phyloP scores from a whole-genome alignment of 108 stramenopile species.

The Cyclostephanos tholiformis region DNA sequence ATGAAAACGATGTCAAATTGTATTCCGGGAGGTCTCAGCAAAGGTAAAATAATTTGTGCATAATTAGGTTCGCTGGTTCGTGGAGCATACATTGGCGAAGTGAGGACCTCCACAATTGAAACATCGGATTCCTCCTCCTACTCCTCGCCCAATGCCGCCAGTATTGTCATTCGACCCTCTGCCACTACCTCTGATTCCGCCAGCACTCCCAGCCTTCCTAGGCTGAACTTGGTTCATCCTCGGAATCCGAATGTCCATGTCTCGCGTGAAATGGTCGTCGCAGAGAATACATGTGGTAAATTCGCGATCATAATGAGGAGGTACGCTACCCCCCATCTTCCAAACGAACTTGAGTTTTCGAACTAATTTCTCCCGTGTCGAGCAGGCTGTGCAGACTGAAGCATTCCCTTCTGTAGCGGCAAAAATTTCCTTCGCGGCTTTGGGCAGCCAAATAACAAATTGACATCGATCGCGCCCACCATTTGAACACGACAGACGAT shows the following conservation, averaged over 20 bases:
- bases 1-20: neutral
- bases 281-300: slow-evolving; percentile 74
- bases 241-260: slow-evolving; percentile 69
- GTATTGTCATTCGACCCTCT: slow-evolving; percentile 26
- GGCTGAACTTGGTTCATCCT: slow-evolving; percentile 63
- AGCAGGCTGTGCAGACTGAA: slow-evolving; percentile 56
- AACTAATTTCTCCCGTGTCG: slow-evolving; percentile 49
- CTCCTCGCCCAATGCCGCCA: slow-evolving; percentile 5
- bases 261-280: slow-evolving; percentile 67
- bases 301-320: slow-evolving; percentile 71
- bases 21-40: neutral
- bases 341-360: slow-evolving; percentile 70
- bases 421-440: slow-evolving; percentile 50
- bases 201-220: slow-evolving; percentile 26
- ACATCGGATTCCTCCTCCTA: slow-evolving; percentile 37
- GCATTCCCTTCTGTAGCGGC: slow-evolving; percentile 42
- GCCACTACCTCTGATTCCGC: slow-evolving; percentile 14
- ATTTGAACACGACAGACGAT: slow-evolving; percentile 69
- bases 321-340: slow-evolving; percentile 84
- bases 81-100: slow-evolving; percentile 65
- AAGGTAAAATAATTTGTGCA: no score
- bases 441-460: slow-evolving; percentile 78
- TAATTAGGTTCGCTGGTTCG: slow-evolving; percentile 25
- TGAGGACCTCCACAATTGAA: slow-evolving; percentile 59
- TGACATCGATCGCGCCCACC: slow-evolving; percentile 59